phyloP scores from a whole-genome alignment of 116 monocot species.

The Thalassia testudinum region DNA sequence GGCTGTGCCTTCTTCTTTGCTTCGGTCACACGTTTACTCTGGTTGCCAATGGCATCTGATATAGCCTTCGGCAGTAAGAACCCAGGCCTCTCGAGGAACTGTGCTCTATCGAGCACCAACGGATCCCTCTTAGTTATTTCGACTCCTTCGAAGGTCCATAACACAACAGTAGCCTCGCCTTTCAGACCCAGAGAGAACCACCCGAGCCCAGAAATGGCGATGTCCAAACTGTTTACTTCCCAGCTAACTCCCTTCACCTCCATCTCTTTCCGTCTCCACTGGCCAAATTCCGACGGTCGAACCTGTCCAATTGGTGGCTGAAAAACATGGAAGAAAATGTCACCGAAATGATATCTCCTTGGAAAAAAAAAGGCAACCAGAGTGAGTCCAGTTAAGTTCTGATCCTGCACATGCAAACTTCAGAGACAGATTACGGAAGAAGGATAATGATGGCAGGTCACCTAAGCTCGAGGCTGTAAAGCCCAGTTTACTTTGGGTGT shows the following conservation, averaged over 20 bases:
- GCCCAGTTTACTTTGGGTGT: too few relatives aligned
- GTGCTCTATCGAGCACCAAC: constrained; percentile 67
- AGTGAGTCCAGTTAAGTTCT: too few relatives aligned
- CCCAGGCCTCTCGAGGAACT: constrained; percentile 64
- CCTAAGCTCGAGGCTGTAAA: too few relatives aligned
- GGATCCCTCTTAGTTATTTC: constrained; percentile 64
- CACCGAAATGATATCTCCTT: neutral
- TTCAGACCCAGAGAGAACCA: constrained; percentile 89
- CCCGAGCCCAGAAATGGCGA: constrained; percentile 67
- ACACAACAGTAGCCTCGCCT: constrained; percentile 50
- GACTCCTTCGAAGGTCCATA: constrained; percentile 78
- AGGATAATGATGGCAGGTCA: too few relatives aligned
- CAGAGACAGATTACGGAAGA: too few relatives aligned
- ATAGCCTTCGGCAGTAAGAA: constrained; percentile 77
- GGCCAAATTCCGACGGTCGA: constrained; percentile 46
- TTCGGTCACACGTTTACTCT: constrained; percentile 35
- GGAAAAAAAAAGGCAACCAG: too few relatives aligned
- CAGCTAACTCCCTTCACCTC: constrained; percentile 70
- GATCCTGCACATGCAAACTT: too few relatives aligned
- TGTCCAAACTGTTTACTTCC: constrained; percentile 72
- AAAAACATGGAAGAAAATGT: neutral
- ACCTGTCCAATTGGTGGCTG: constrained; percentile 75
- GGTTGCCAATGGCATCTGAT: constrained; percentile 52
- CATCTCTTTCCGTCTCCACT: constrained; percentile 51
- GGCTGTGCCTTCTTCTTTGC: constrained; percentile 27